A percentile compares a stretch with the other conserved stretches of the same genome.
Conservation (phyloP, 805 yeast species). For the Candida xyloterini region DNA sequence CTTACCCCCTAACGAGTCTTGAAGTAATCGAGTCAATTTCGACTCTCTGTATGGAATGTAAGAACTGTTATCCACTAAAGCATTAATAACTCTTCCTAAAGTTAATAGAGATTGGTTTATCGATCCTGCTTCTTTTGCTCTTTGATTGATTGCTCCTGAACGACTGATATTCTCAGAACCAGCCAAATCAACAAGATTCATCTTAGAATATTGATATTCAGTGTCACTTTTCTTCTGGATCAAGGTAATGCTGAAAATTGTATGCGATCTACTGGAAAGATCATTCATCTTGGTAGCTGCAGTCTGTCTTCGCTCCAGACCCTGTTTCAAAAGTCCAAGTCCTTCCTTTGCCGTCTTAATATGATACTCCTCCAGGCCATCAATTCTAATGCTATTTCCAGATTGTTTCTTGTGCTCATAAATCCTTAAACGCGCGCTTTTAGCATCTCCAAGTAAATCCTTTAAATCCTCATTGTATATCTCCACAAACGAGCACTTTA, state of each 20-base stretch:
- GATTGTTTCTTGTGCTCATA: slow-evolving; percentile 33
- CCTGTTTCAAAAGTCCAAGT: slow-evolving; percentile 49
- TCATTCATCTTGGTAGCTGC: slow-evolving; percentile 75
- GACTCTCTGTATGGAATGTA: slow-evolving; percentile 82
- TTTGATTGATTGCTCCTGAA: slow-evolving; percentile 81
- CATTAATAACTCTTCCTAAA: slow-evolving; percentile 83
- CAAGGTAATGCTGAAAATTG: slow-evolving; percentile 65
- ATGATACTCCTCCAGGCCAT: slow-evolving; percentile 61
- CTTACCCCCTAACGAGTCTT: slow-evolving; percentile 81
- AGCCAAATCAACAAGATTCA: slow-evolving; percentile 86
- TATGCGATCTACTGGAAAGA: slow-evolving; percentile 71
- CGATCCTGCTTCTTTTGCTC: slow-evolving; percentile 92
- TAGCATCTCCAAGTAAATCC: slow-evolving; percentile 43
- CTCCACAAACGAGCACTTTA: slow-evolving; percentile 54
- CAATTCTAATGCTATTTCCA: slow-evolving; percentile 45
- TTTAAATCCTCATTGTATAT: slow-evolving; percentile 43
- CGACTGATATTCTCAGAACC: slow-evolving; percentile 88
- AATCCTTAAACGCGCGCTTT: slow-evolving; percentile 35
- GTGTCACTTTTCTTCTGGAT: slow-evolving; percentile 39
- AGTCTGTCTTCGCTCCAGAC: slow-evolving; percentile 58
- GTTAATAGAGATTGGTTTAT: slow-evolving; percentile 87
- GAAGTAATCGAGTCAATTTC: slow-evolving; percentile 68
- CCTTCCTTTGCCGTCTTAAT: slow-evolving; percentile 57
- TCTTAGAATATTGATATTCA: slow-evolving; percentile 32
- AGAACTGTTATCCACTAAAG: slow-evolving; percentile 55